Percentiles rank a stretch among this genome's conserved stretches.
phyloP scores from a whole-genome alignment of 2,329 filamentous ascomycete species.

The Pyrenophora tritici-repentis region DNA sequence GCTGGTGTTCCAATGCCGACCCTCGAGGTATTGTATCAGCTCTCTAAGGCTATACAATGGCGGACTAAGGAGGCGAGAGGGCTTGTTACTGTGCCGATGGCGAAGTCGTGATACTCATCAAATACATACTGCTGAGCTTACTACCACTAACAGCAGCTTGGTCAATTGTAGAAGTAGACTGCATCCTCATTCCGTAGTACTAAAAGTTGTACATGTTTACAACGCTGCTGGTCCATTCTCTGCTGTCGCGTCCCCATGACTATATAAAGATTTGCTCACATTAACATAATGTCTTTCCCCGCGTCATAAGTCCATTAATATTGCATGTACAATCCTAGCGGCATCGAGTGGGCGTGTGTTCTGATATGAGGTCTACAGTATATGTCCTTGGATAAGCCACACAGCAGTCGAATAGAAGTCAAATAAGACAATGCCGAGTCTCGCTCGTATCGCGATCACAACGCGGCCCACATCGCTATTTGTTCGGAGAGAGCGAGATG shows the following conservation, averaged over 20 bases:
- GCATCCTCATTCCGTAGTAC: too few relatives aligned
- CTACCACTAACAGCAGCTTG: too few relatives aligned
- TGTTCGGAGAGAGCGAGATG: conserved; percentile 25
- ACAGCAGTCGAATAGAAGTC: neutral
- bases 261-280: too few relatives aligned
- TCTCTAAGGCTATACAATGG: conserved; percentile 57
- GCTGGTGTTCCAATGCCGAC: conserved; percentile 58
- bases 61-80: conserved; percentile 54
- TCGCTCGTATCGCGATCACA: neutral
- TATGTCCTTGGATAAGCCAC: neutral
- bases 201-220: too few relatives aligned
- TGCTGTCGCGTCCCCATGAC: too few relatives aligned
- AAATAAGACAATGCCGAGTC: neutral
- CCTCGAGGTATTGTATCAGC: conserved; percentile 55
- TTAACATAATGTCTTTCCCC: neutral
- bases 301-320: neutral
- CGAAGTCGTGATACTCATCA: too few relatives aligned
- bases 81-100: conserved; percentile 36
- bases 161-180: too few relatives aligned
- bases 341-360: too few relatives aligned
- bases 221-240: too few relatives aligned
- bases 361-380: too few relatives aligned
- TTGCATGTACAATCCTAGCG: too few relatives aligned
- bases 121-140: too few relatives aligned
- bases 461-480: conserved; percentile 7